Percentiles rank a stretch among this genome's conserved stretches.
phyloP scores from a whole-genome alignment of 768 basidiomycete genomes.

The Gymnopilus dilepis region DNA sequence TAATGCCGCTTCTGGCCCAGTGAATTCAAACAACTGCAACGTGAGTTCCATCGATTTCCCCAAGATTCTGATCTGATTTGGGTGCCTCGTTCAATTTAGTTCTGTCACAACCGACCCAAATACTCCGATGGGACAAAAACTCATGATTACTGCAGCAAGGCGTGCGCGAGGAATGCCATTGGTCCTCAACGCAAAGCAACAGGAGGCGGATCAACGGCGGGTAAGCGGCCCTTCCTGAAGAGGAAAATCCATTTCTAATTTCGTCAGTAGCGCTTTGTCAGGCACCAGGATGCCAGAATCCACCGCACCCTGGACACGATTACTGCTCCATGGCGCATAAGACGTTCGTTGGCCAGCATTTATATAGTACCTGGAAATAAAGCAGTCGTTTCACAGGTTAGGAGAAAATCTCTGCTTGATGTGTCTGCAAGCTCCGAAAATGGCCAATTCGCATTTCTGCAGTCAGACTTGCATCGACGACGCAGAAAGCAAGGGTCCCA shows the following conservation, averaged over 20 bases:
- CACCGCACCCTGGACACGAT: slow-evolving; percentile 48
- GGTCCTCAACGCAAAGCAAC: slow-evolving; percentile 33
- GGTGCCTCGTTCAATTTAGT: slow-evolving; percentile 39
- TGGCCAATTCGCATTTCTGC: slow-evolving; percentile 66
- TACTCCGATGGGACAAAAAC: slow-evolving; percentile 60
- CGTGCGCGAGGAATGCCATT: slow-evolving; percentile 58
- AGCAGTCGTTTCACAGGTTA: slow-evolving; percentile 33
- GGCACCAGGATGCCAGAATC: slow-evolving; percentile 55
- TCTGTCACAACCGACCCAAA: slow-evolving; percentile 65
- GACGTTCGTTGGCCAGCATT: slow-evolving; percentile 38
- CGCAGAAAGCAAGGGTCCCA: slow-evolving; percentile 58
- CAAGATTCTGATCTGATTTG: neutral
- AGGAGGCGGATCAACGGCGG: slow-evolving; percentile 23
- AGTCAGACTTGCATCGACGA: slow-evolving; percentile 57
- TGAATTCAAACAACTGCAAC: slow-evolving; percentile 49
- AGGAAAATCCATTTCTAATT: neutral
- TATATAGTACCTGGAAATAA: too few species aligned
- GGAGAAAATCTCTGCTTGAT: slow-evolving; percentile 60
- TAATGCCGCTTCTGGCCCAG: slow-evolving; percentile 30
- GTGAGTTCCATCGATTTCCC: slow-evolving; percentile 38
- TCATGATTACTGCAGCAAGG: slow-evolving; percentile 68
- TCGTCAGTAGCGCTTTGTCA: slow-evolving; percentile 47
- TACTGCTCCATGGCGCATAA: slow-evolving; percentile 60
- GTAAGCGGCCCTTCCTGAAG: slow-evolving; percentile 6
- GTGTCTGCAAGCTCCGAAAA: slow-evolving; percentile 62